A percentile compares a stretch with the other conserved stretches of the same genome.
phyloP scores from a whole-genome alignment of 2,329 filamentous ascomycete species.

The Triangularia verruculosa region DNA sequence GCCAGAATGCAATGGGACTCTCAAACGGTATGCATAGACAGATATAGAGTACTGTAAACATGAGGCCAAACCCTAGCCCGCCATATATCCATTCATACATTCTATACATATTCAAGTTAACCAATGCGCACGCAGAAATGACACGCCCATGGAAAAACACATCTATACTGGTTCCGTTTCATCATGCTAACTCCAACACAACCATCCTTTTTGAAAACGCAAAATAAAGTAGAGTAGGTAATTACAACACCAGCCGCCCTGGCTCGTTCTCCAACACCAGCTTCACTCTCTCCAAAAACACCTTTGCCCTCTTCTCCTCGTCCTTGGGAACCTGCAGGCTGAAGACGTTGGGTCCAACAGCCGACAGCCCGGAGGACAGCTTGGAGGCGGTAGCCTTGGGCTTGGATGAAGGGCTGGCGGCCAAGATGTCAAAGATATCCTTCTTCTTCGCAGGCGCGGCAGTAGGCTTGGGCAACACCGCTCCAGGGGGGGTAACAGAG shows the following conservation, averaged over 20 bases:
- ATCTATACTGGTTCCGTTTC: background rate
- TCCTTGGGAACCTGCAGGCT: conserved; percentile 73
- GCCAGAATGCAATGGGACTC: no score
- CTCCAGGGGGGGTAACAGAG: conserved; percentile 45
- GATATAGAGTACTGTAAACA: no score
- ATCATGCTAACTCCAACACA: background rate
- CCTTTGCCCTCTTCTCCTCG: conserved; percentile 76
- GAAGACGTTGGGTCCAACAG: conserved; percentile 68
- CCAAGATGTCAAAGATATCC: conserved; percentile 83
- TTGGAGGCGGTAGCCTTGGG: conserved; percentile 29
- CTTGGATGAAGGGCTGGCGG: conserved; percentile 26
- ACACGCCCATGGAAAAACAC: background rate
- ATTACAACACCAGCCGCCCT: conserved; percentile 65
- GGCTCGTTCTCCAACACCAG: conserved; percentile 76
- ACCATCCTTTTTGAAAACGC: background rate
- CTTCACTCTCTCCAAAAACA: conserved; percentile 87
- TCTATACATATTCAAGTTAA: background rate
- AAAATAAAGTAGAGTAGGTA: background rate
- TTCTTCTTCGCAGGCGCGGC: conserved; percentile 45
- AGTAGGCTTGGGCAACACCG: conserved; percentile 29
- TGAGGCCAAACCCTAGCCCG: background rate
- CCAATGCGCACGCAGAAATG: background rate
- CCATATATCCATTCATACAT: background rate
- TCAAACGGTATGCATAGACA: no score
- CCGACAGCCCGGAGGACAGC: conserved; percentile 43